phyloP scores from a whole-genome alignment of 163 green algal species.

The Scenedesmus sp. region DNA sequence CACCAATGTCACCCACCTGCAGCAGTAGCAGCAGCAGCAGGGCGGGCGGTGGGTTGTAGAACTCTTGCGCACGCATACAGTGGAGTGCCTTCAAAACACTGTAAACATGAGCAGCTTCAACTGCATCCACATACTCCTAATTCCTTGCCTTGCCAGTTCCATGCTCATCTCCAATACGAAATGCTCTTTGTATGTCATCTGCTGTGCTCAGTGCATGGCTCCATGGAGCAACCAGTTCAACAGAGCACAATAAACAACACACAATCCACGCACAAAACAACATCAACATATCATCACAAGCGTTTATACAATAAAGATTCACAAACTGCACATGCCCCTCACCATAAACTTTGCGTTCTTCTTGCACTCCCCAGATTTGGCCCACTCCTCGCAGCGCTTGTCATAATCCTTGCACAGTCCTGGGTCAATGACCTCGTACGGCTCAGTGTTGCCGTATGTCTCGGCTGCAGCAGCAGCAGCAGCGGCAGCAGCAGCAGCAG shows the following conservation, averaged over 20 bases:
- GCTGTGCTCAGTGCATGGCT: no score
- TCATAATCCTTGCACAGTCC: constrained; percentile 69
- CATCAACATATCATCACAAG: background rate
- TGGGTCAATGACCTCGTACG: constrained; percentile 59
- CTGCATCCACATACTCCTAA: no score
- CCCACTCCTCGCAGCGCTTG: constrained; percentile 62
- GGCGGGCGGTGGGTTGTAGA: no score
- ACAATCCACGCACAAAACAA: background rate
- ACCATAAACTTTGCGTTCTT: constrained; percentile 71
- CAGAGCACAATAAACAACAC: background rate
- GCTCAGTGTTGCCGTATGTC: constrained; percentile 46
- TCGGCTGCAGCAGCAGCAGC: constrained; percentile 42
- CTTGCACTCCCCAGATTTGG: constrained; percentile 62
- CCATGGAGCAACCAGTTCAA: no score
- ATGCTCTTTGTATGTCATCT: no score
- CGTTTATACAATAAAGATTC: background rate
- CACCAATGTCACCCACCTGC: constrained; percentile 44
- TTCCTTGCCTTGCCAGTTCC: no score
- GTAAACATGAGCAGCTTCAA: no score
- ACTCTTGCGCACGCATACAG: no score
- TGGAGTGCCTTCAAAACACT: no score
- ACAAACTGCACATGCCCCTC: background rate
- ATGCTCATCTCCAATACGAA: no score
- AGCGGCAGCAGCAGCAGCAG: constrained; percentile 2
- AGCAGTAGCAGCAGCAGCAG: background rate